phyloP scores from a whole-genome alignment of 768 basidiomycete genomes.

The Grammothele lineata region DNA sequence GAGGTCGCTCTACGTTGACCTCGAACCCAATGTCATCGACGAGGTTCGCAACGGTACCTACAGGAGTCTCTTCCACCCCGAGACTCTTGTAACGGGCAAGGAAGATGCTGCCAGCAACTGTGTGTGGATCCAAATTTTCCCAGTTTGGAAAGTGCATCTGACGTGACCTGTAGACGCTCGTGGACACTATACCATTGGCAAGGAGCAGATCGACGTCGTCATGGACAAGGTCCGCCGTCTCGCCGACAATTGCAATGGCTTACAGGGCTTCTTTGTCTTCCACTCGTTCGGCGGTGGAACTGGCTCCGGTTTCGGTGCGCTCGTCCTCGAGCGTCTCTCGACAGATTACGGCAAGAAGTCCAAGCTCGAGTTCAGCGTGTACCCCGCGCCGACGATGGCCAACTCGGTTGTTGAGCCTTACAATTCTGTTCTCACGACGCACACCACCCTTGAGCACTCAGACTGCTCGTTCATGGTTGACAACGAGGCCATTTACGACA shows the following conservation, averaged over 20 bases:
- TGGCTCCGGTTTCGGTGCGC: slow-evolving; percentile 97
- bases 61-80: slow-evolving; percentile 97
- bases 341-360: slow-evolving; percentile 99
- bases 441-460: slow-evolving; percentile 99
- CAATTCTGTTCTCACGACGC: slow-evolving; percentile 96
- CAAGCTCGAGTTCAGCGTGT: slow-evolving; percentile 97
- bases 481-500: slow-evolving; percentile 69
- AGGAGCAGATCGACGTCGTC: slow-evolving; percentile 94
- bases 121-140: slow-evolving; percentile 32
- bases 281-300: slow-evolving; percentile 99
- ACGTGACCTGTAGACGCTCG: slow-evolving; percentile 69
- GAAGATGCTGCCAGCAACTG: slow-evolving; percentile 99
- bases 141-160: slow-evolving; percentile 7
- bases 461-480: slow-evolving; percentile 99
- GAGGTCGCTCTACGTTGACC: slow-evolving; percentile 93
- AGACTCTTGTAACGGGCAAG: slow-evolving; percentile 97
- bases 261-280: slow-evolving; percentile 99
- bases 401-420: slow-evolving; percentile 99
- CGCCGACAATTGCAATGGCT: slow-evolving; percentile 95
- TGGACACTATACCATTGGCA: slow-evolving; percentile 98
- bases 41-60: slow-evolving; percentile 95
- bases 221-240: slow-evolving; percentile 97
- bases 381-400: slow-evolving; percentile 90
- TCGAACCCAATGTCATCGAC: slow-evolving; percentile 97
- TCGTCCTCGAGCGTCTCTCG: slow-evolving; percentile 94